Percentiles rank a stretch among this genome's conserved stretches.
Evolutionary conservation across 495 filamentous ascomycete species (phyloP).

Genomic region (Penicillium coffeae): DNA sequence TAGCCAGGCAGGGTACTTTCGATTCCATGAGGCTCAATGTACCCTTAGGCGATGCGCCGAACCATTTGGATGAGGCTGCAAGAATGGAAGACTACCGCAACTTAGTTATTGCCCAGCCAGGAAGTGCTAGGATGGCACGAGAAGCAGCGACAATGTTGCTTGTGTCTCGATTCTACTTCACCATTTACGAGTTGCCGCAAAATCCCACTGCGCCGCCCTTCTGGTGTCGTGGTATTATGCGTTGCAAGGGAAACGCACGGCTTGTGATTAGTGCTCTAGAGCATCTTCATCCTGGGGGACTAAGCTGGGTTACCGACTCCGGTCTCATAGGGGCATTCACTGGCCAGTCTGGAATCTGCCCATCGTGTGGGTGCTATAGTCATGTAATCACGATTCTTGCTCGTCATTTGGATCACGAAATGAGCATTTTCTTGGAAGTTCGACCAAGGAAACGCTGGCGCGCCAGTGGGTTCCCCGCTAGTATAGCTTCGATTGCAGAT

Average conservation of each 20-base stretch:
- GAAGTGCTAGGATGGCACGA: constrained; percentile 11
- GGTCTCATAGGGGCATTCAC: constrained; percentile 9
- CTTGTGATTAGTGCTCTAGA: constrained; percentile 13
- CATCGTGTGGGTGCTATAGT: constrained; percentile 13
- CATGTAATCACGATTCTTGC: constrained; percentile 11
- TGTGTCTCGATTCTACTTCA: constrained; percentile 19
- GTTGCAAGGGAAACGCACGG: constrained; percentile 14
- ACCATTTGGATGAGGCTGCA: constrained; percentile 13
- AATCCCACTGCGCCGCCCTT: constrained; percentile 10
- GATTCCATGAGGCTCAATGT: constrained; percentile 15
- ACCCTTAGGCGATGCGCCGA: constrained; percentile 8
- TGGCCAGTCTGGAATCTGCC: constrained; percentile 12
- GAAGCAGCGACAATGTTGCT: constrained; percentile 17
- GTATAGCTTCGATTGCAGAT: constrained; percentile 6
- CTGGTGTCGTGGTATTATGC: constrained; percentile 14
- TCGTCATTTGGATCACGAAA: constrained; percentile 6
- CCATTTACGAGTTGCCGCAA: constrained; percentile 4
- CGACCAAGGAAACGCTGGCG: constrained; percentile 11
- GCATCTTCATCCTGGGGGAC: constrained; percentile 8
- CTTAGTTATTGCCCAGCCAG: constrained; percentile 14
- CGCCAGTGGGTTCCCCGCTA: constrained; percentile 18
- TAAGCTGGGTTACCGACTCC: constrained; percentile 13
- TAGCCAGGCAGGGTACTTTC: not conserved
- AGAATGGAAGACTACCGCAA: constrained; percentile 21
- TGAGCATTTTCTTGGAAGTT: constrained; percentile 16